A percentile compares a stretch with the other conserved stretches of the same genome.
These are phyloP conservation scores for Penicillium occitanis DNA, from an alignment of 2,329 filamentous ascomycete species.

Conservation along the genomic window DNA sequence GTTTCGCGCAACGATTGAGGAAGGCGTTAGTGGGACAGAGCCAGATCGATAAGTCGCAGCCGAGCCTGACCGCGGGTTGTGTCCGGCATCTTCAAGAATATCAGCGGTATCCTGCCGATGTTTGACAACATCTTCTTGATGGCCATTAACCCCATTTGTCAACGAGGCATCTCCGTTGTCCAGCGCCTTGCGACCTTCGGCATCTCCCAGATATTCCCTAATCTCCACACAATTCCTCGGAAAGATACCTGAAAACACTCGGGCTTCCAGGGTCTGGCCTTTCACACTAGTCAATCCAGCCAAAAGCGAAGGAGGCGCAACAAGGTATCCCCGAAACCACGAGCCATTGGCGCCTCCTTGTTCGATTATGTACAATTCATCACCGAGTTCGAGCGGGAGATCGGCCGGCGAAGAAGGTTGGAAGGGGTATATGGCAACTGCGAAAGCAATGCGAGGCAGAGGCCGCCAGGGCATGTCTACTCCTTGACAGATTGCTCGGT, in stretches of 20 bases:
- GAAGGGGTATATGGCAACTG: slow-evolving; percentile 94
- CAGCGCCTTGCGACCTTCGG: slow-evolving; percentile 47
- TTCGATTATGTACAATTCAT: slow-evolving; percentile 98
- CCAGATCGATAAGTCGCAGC: slow-evolving; percentile 30
- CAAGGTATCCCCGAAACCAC: slow-evolving; percentile 94
- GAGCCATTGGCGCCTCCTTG: slow-evolving; percentile 80
- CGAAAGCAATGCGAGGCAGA: slow-evolving; percentile 94
- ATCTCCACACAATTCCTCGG: slow-evolving; percentile 93
- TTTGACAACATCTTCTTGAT: slow-evolving; percentile 35
- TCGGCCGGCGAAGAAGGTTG: slow-evolving; percentile 81
- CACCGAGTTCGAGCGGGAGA: slow-evolving; percentile 92
- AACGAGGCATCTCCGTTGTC: slow-evolving; percentile 41
- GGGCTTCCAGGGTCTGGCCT: slow-evolving; percentile 88
- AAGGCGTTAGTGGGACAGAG: slow-evolving; percentile 38
- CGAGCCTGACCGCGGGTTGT: slow-evolving; percentile 31
- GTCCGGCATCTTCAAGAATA: slow-evolving; percentile 24
- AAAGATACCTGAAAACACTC: slow-evolving; percentile 98
- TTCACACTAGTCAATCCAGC: slow-evolving; percentile 87
- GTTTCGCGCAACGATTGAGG: slow-evolving; percentile 52
- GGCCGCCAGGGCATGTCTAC: slow-evolving; percentile 89
- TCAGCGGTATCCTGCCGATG: slow-evolving; percentile 9
- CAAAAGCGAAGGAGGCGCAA: slow-evolving; percentile 88
- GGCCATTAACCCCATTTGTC: slow-evolving; percentile 32
- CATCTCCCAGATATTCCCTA: slow-evolving; percentile 82
- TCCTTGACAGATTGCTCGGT: slow-evolving; percentile 19